Evolutionary conservation across 257 asterid species (phyloP), one percentile per base, ranked within the genome.

Genomic region (Nicotiana paniculata): DNA sequence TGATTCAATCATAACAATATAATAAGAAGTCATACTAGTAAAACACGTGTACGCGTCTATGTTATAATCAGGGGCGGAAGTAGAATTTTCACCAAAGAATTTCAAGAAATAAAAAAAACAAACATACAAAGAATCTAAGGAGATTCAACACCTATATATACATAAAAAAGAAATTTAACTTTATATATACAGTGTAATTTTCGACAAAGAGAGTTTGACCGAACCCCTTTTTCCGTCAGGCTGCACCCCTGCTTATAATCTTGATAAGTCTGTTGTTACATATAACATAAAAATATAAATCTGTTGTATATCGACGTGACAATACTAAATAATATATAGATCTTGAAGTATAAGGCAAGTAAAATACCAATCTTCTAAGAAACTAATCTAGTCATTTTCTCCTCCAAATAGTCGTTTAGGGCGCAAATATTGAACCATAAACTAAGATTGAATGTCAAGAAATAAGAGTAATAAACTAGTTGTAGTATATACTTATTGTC

Each of bases 301-400:
- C 2, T 1, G 15, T 46, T 48, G 48, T 46, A 74, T 48, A 0
- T 74, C 1, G 4, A 26, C 32, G 2, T 26, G 26, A 13, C 39
- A 48, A 46, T 48, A 26, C 5, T 37, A 37, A 65, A 48, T 74
- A 74, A 74, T 46, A 72, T 39, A 72, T 24, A 48, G 24, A 13
- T 9, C 79, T 72, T 74, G 39, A 74, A 74, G 79, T 74, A 74
- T 74, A 33, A 74, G 16, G 9, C 79, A 74, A 74, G 79, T 48
- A 21, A 74, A 26, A 48, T 24, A 74, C 75, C 43, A 74, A 74
- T 48, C 62, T 26, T 24, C 79, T 24, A 46, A 18, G 43, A 48
- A 74, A 0, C 79, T 46, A 74, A 74, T 48, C 39, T 24, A 21
- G 37, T 70, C 48, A 70, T n/a, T 70, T 43, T 70, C 37, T 0